Conservation (phyloP, 768 basidiomycete species). For the Mycena sanguinolenta region DNA sequence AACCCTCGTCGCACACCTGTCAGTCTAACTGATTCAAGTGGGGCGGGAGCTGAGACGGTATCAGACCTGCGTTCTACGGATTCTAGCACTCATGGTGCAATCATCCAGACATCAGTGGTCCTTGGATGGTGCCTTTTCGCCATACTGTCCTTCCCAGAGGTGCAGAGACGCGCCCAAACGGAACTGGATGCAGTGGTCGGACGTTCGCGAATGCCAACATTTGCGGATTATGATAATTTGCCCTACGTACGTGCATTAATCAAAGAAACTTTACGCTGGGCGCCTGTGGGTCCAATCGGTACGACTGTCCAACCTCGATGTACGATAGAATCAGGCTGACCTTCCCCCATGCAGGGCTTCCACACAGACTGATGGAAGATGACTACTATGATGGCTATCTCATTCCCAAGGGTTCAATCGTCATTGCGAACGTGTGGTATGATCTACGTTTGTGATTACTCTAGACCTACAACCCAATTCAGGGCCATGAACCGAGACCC, state of each 20-base stretch:
- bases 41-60: constrained; percentile 41
- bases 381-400: too few relatives aligned
- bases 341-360: constrained; percentile 38
- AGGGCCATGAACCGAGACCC: constrained; percentile 43
- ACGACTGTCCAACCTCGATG: background rate
- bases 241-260: constrained; percentile 14
- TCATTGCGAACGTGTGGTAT: constrained; percentile 40
- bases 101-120: background rate
- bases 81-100: background rate
- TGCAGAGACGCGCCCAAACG: too few relatives aligned
- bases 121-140: constrained; percentile 14
- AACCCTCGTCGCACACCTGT: background rate
- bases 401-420: constrained; percentile 46
- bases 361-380: constrained; percentile 43
- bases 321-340: background rate
- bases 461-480: background rate
- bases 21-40: constrained; percentile 16
- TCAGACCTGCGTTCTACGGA: constrained; percentile 13
- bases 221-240: background rate
- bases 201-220: too few relatives aligned
- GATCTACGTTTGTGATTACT: background rate
- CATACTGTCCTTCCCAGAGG: too few relatives aligned
- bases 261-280: constrained; percentile 15
- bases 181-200: too few relatives aligned
- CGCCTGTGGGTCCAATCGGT: constrained; percentile 11